Conservation (phyloP, 1,139 yeast species). For the Yamadazyma mexicana region DNA sequence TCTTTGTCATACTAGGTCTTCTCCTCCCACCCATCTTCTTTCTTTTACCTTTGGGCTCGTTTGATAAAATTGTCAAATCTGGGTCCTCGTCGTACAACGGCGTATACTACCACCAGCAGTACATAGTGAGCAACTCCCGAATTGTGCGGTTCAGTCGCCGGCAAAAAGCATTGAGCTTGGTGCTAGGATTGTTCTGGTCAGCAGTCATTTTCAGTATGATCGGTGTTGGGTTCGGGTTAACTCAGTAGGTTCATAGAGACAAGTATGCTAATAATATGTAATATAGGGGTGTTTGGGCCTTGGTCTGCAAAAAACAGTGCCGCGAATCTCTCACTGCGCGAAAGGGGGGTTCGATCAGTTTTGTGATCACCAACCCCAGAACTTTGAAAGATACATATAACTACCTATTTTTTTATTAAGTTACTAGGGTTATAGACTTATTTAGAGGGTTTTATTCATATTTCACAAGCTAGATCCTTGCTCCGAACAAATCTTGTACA, state of each 20-base stretch:
- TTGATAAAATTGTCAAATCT: conserved; percentile 26
- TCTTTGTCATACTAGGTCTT: conserved; percentile 30
- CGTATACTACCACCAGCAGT: conserved; percentile 23
- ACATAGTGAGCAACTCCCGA: conserved; percentile 12
- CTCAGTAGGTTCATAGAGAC: too few relatives aligned
- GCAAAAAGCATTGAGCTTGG: conserved; percentile 35
- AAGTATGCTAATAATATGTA: too few relatives aligned
- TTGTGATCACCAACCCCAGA: too few relatives aligned
- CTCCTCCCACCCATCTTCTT: conserved; percentile 38
- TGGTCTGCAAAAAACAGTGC: not conserved
- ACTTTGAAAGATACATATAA: too few relatives aligned
- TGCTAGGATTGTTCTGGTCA: conserved; percentile 37
- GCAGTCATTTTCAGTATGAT: conserved; percentile 38
- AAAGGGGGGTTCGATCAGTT: too few relatives aligned
- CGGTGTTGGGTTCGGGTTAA: conserved; percentile 38
- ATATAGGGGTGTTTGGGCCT: not conserved
- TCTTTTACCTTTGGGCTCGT: conserved; percentile 31
- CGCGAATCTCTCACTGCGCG: too few relatives aligned
- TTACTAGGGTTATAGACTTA: too few relatives aligned
- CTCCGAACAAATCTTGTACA: too few relatives aligned
- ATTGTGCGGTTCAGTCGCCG: conserved; percentile 23
- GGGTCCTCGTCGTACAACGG: conserved; percentile 14
- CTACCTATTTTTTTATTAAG: too few relatives aligned
- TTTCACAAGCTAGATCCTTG: too few relatives aligned
- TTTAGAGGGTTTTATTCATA: too few relatives aligned